Evolutionary conservation across 495 filamentous ascomycete genomes (phyloP), one percentile per base, ranked within the genome.

Genomic region (Hypoxylon crocopeplum): DNA sequence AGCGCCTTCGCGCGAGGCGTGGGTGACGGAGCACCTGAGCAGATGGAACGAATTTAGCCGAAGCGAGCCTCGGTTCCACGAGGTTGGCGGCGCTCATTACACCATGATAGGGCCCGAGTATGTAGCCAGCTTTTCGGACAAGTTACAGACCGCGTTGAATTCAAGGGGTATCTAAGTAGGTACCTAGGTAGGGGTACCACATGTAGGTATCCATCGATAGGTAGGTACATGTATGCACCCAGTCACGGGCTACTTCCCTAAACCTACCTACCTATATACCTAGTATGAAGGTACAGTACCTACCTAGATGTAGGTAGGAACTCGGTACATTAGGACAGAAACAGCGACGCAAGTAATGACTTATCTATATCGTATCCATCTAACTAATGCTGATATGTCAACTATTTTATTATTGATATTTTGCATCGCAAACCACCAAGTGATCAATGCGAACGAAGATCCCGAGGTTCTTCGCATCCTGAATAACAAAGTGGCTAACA

Each of bases 21-120:
- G 80, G 78, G 37, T 75, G 11, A 44, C 69, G 5, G 66, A 72
- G 2, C 67, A 75, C 6, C 61, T 84, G 51, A 57, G 48, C 0
- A 62, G 66, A 37, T 86, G 82, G 82, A 48, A 54, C 5, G 72
- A 75, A 37, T 82, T 83, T 56, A 62, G 58, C n/a, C 30, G 51
- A 2, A 49, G 2, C 0, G 57, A 61, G 12, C 38, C 56, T 0
- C 51, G 55, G 34, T 77, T 74, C 47, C 68, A 74, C 48, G 62
- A 59, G 5, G 75, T 73, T 15, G 44, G 30, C 19, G 79, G 77
- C 11, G 62, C 50, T 1, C 78, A 82, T 64, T 71, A 77, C 25
- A 79, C 75, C 2, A 72, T 81, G 70, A 51, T 79, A 16, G 56
- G 45, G 8, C 65, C 71, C 1, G 73, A 74, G 32, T 42, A 75